A percentile compares a stretch with the other conserved stretches of the same genome.
These are phyloP conservation scores for Neospermospora avenae DNA, from an alignment of 2,329 filamentous ascomycete species.

Conservation along the genomic window DNA sequence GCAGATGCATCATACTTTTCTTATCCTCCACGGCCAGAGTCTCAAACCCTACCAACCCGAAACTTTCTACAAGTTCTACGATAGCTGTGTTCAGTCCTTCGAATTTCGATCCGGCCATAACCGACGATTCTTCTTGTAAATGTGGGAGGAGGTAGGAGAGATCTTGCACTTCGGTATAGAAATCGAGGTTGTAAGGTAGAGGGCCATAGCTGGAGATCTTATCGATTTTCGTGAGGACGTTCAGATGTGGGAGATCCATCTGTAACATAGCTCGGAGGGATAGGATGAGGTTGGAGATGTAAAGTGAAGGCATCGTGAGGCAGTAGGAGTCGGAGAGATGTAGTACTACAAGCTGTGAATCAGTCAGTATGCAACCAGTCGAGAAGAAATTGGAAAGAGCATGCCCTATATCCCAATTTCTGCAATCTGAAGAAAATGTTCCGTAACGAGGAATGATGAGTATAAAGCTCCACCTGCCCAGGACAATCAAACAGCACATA, in stretches of 20 bases:
- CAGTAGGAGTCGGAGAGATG: constrained; percentile 94
- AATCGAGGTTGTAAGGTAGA: constrained; percentile 92
- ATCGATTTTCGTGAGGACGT: constrained; percentile 97
- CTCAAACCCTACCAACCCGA: constrained; percentile 86
- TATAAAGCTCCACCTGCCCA: constrained; percentile 95
- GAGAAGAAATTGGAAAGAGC: constrained; percentile 36
- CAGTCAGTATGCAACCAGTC: constrained; percentile 26
- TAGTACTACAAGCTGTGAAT: constrained; percentile 76
- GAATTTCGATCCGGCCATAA: constrained; percentile 71
- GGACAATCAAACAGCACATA: constrained; percentile 96
- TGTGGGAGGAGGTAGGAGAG: constrained; percentile 78
- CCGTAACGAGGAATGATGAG: constrained; percentile 85
- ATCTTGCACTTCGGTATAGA: constrained; percentile 96
- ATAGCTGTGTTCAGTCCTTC: constrained; percentile 82
- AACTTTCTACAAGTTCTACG: constrained; percentile 81
- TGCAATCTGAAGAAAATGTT: constrained; percentile 90
- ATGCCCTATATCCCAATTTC: constrained; percentile 86
- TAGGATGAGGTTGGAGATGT: constrained; percentile 89
- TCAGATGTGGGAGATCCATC: constrained; percentile 94
- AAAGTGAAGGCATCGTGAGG: constrained; percentile 87
- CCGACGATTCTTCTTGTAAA: constrained; percentile 74
- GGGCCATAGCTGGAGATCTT: constrained; percentile 82
- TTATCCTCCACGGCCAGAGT: constrained; percentile 96
- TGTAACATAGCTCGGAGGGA: constrained; percentile 96
- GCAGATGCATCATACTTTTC: constrained; percentile 89